Percentiles rank a stretch among this genome's conserved stretches.
phyloP scores from a whole-genome alignment of 192 early-diverging fungal genomes.

The Backusella tuberculispora region DNA sequence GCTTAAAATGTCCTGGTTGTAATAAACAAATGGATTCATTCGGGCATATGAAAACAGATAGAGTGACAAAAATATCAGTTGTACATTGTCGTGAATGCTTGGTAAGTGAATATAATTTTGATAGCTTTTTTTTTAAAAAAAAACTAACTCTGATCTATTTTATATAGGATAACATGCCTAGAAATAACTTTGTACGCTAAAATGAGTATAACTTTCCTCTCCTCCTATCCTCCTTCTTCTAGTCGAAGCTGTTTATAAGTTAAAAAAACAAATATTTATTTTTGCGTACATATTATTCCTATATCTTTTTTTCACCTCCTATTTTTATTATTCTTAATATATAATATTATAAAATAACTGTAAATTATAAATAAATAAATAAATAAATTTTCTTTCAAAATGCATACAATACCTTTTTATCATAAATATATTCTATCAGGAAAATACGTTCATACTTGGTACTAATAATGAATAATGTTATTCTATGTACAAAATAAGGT shows the following conservation, averaged over 20 bases:
- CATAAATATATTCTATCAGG: too few relatives aligned
- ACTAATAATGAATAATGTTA: too few relatives aligned
- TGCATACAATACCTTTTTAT: too few relatives aligned
- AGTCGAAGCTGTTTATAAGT: background rate
- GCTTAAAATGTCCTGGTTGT: conserved; percentile 50
- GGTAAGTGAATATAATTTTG: conserved; percentile 36
- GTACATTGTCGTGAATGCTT: conserved; percentile 52
- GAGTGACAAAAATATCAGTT: conserved; percentile 32
- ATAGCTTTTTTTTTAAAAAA: background rate
- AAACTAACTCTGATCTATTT: background rate
- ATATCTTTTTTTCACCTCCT: too few relatives aligned
- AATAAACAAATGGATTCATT: conserved; percentile 56
- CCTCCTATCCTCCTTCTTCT: background rate
- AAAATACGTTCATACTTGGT: too few relatives aligned
- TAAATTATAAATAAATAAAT: too few relatives aligned
- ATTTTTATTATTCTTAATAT: too few relatives aligned
- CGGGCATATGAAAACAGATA: conserved; percentile 39
- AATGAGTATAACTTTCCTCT: background rate
- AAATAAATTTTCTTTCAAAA: too few relatives aligned
- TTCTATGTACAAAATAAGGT: too few relatives aligned
- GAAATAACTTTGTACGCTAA: conserved; percentile 18
- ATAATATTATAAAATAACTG: too few relatives aligned
- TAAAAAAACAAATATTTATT: background rate
- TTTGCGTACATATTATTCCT: background rate
- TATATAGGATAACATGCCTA: conserved; percentile 12